These are phyloP conservation scores for Saraca asoca DNA, from an alignment of 331 rosid species.

Conservation along the genomic window DNA sequence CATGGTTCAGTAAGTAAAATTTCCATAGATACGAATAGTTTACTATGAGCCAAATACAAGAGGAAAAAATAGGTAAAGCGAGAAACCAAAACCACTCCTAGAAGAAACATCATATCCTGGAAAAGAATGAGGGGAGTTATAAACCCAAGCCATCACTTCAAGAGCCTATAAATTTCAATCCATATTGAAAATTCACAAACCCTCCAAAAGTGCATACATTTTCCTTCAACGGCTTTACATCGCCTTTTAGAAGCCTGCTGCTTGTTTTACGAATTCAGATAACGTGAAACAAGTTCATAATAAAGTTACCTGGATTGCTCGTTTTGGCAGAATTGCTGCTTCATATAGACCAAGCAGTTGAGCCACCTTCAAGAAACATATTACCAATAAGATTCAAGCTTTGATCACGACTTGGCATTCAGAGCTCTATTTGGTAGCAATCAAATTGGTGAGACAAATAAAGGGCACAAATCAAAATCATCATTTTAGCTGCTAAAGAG, in stretches of 20 bases:
- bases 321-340: conserved; percentile 91
- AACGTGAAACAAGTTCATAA: neutral
- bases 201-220: neutral
- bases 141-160: conserved; percentile 5
- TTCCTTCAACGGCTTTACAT: no score
- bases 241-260: conserved; percentile 2
- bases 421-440: neutral
- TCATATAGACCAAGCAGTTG: conserved; percentile 75
- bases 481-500: neutral
- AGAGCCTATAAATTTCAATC: conserved; percentile 2
- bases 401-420: neutral
- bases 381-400: conserved; percentile 24
- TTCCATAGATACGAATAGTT: no score
- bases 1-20: no score
- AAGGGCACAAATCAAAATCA: neutral
- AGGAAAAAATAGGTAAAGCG: neutral
- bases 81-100: neutral
- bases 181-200: conserved; percentile 11
- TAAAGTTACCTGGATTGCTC: conserved; percentile 85
- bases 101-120: neutral
- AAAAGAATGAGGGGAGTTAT: neutral
- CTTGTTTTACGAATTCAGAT: conserved; percentile 14
- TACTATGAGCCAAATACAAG: neutral
- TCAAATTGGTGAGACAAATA: conserved; percentile 15
- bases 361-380: conserved; percentile 67